phyloP scores from a whole-genome alignment of 345 rosid species.

The Pseudoturritis turrita region DNA sequence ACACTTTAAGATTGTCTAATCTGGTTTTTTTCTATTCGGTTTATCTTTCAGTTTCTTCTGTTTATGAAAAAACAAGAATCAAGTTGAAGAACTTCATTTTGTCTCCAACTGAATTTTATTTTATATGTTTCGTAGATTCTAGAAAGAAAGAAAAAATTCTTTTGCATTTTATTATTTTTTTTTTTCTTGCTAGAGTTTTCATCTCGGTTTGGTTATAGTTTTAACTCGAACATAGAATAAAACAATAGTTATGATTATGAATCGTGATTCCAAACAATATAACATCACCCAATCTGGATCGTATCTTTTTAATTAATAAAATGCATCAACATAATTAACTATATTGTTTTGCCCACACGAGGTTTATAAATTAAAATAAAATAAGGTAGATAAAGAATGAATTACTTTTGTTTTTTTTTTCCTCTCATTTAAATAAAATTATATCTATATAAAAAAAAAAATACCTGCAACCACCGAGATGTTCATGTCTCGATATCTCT shows the following conservation, averaged over 20 bases:
- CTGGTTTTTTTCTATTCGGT: neutral
- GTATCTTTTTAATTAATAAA: neutral
- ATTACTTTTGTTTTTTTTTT: neutral
- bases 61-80: neutral
- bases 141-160: no score
- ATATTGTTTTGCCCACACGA: neutral
- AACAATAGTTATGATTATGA: neutral
- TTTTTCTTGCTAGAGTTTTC: neutral
- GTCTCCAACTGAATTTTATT: neutral
- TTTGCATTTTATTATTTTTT: neutral
- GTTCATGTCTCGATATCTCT: slow-evolving; percentile 48
- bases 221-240: neutral
- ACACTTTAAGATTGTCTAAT: neutral
- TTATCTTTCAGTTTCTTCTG: neutral
- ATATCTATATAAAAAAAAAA: neutral
- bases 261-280: neutral
- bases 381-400: neutral
- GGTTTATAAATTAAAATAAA: neutral
- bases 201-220: neutral
- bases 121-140: neutral
- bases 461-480: slow-evolving; percentile 70
- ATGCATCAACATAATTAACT: neutral
- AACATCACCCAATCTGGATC: neutral
- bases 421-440: neutral
- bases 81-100: neutral